Base-by-base conservation (phyloP, 805 yeast genomes). In the Teunomyces barrocoloradensis region DNA sequence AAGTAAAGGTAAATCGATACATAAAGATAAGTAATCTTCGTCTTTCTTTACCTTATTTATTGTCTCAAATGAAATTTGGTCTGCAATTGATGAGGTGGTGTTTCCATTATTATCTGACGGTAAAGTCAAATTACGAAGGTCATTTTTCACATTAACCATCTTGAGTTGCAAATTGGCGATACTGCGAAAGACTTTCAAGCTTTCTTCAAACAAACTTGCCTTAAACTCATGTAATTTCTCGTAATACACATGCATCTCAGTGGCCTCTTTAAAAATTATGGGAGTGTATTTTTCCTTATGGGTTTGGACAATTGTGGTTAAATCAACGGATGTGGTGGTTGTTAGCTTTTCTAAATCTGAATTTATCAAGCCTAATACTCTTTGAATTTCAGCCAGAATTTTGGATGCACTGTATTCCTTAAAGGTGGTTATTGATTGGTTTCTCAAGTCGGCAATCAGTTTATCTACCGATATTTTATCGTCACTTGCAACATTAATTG, bases 1-100 rank as follows among this genome's bases (percentile, higher is more conserved):
- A 1, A 86, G 64, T 10, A 86, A 59, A 0, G 96, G 96, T 23
- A 87, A 59, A 59, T 87, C 94, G 11, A 80, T 72, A 0, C 85
- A 80, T 35, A 71, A 54, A 2, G 76, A 67, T 4, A 72, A 58
- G 46, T 65, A 59, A 49, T 73, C 71, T 53, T 73, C 77, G 18
- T 64, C 54, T 7, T 47, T 49, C 42, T 68, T 70, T 25, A 71
- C 63, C 18, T 50, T 44, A 43, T 53, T 57, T 18, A 68, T 58
- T 3, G 58, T 57, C 25, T 63, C 53, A 44, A 45, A 59, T 4
- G 49, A 35, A n/a, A 44, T 25, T 30, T 34, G 15, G 34, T 32
- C 18, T 13, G 34, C 15, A 13, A 4, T 1, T n/a, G 34, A 32
- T 4, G 17, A 6, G 34, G 18, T 9, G 9, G 2, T 25, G 3